Base-by-base conservation (phyloP, 2,329 filamentous ascomycete genomes). In the Ophiostoma himal-ulmi region DNA sequence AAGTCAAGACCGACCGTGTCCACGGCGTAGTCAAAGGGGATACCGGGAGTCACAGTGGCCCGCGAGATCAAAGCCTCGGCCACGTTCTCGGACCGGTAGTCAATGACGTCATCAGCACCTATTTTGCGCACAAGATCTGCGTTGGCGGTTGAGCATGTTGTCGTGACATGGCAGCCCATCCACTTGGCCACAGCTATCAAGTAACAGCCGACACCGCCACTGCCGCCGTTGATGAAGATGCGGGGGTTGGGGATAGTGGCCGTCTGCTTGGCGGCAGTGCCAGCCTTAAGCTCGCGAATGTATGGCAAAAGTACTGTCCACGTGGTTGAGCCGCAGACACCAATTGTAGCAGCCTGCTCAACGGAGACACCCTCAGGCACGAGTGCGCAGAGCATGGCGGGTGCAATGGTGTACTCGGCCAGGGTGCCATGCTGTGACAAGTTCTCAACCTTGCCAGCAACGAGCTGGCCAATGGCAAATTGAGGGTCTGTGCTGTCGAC, bases 171-270 rank as follows among this genome's bases (percentile, higher is more conserved):
- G 54, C 75, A 76, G 1, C 78, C 78, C 3, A 76, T 62, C 0
- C 74, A 73, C 48, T 79, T 78, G 30, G 79, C 81, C 10, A 82
- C 72, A 72, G 82, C 80, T 5, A 82, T 76, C 0, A 76, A 74
- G 68, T 77, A 81, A 0, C 76, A 74, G 1, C 81, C 80, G 2
- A 79, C 77, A 0, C 77, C 80, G 10, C 81, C 81, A 10, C 76
- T 75, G 39, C 77, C 79, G 5, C 79, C 79, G 7, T 78, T 80
- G 67, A 81, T 74, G 41, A 81, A 73, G 20, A 81, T 72, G 1
- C 71, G 60, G 3, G 60, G 60, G 6, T 17, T n/a, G 7, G 30
- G 17, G 7, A 64, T 11, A 14, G 60, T 1, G 2, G 60, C 60
- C 30, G 14, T 22, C 30, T 22, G 34, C 17, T 39, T 64, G 60